Percentiles rank a stretch among this genome's conserved stretches.
phyloP scores from a whole-genome alignment of 352 stramenopile species.

The Saprolegnia parasitica region DNA sequence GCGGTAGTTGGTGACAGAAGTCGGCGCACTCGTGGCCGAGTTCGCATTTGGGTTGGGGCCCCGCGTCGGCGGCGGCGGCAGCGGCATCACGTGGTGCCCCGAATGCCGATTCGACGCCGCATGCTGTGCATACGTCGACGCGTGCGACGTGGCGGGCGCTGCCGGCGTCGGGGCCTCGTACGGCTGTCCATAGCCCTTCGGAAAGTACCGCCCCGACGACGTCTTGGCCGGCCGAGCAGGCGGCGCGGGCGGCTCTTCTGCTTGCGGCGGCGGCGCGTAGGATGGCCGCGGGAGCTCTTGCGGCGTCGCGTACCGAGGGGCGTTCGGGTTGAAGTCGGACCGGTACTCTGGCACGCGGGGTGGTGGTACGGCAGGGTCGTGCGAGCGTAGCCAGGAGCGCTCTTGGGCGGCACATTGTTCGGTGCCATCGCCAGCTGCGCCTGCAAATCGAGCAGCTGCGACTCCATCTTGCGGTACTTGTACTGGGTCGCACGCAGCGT shows the following conservation, averaged over 20 bases:
- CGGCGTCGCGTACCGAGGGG: neutral
- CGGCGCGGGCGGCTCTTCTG: neutral
- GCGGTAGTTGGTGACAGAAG: neutral
- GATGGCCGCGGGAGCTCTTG: neutral
- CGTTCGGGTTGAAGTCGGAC: neutral
- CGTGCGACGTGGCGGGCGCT: neutral
- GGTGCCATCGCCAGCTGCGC: slow-evolving; percentile 13
- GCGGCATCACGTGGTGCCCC: neutral
- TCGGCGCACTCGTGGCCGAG: too few species aligned
- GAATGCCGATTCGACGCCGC: neutral
- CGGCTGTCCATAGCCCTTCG: slow-evolving; percentile 5
- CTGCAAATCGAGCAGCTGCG: slow-evolving; percentile 16
- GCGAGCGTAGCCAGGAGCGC: neutral
- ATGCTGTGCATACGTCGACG: slow-evolving; percentile 10
- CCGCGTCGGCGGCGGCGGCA: neutral
- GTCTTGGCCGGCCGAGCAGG: neutral
- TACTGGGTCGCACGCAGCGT: slow-evolving; percentile 19
- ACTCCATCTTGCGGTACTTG: slow-evolving; percentile 29
- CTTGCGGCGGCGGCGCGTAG: neutral
- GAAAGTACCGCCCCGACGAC: slow-evolving; percentile 15
- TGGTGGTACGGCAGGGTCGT: slow-evolving; percentile 3
- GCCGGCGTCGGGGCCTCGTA: neutral
- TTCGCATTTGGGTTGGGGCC: neutral
- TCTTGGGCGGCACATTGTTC: neutral
- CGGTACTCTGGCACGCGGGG: neutral